Evolutionary conservation across 495 filamentous ascomycete genomes (phyloP), one percentile per base, ranked within the genome.

Genomic region (Echria macrotheca): DNA sequence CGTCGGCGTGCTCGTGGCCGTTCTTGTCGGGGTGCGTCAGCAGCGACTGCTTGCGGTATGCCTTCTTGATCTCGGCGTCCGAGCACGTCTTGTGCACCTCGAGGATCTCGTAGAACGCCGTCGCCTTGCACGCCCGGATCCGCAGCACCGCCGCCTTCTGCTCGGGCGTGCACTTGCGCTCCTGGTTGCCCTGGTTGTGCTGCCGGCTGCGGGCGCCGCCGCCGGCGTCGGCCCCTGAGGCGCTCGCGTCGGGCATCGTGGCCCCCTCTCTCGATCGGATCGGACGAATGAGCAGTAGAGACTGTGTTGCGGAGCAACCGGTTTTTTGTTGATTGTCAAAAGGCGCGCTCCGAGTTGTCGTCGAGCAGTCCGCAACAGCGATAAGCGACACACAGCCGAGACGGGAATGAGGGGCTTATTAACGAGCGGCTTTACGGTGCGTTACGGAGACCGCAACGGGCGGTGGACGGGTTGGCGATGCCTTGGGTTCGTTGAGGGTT

Each of bases 21-120:
- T 96, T 98, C 75, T 98, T 90, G 80, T 96, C 91, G 53, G 93
- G 93, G 69, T 98, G 93, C 56, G 94, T 89, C 53, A 85, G 75
- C 50, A 98, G 68, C 49, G 86, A 88, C 54, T 88, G 78, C 64
- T 95, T 96, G 60, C 87, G 80, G 71, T 98, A 98, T 10, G 93
- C 91, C 64, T 93, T 89, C 60, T 96, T 98, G 67, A 98, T 85
- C 56, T 94, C 87, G 41, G 73, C 72, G 38, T 93, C 84, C 15
- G 77, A 82, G 47, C 85, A 86, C 33, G 83, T 75, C 21, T 74
- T 74, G 39, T 70, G 68, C 25, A 84, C 70, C 29, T 71, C 84
- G 21, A 98, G 74, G 60, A 93, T 89, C 56, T 91, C 85, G 70
- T 98, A 98, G 59, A 91, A 98, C 2, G 85, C 89, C 4, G 88